Evolutionary conservation across 1,284 basidiomycete genomes (phyloP).

Genomic region (Puccinia horiana): DNA sequence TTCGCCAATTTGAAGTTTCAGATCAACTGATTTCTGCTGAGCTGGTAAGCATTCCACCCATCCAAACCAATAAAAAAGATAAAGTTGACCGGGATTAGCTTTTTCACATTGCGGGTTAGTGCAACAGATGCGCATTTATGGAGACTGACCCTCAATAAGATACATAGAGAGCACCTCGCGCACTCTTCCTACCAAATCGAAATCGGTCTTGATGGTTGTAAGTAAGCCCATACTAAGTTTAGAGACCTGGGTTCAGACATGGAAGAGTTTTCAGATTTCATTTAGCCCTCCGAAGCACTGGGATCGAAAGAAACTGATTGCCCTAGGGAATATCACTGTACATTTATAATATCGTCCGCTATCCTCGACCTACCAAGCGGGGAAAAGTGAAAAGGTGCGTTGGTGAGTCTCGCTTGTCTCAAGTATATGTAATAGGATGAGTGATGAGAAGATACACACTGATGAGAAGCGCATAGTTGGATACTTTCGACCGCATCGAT

Average conservation of each 20-base stretch:
- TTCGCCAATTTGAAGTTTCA: slow-evolving; percentile 37
- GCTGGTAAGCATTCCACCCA: slow-evolving; percentile 18
- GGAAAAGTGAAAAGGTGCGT: not conserved
- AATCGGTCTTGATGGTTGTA: slow-evolving; percentile 45
- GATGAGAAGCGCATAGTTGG: slow-evolving; percentile 54
- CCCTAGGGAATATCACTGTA: not conserved
- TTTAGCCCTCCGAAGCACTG: not conserved
- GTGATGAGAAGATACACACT: slow-evolving; percentile 37
- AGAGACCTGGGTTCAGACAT: slow-evolving; percentile 10
- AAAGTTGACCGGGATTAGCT: not conserved
- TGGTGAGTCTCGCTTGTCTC: not conserved
- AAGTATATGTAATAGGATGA: not conserved
- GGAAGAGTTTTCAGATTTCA: not conserved
- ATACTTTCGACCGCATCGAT: slow-evolving; percentile 55
- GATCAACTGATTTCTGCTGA: slow-evolving; percentile 39
- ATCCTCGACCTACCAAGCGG: slow-evolving; percentile 35
- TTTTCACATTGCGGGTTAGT: too few species aligned
- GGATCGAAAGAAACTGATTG: not conserved
- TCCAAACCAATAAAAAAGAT: not conserved
- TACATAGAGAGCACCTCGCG: slow-evolving; percentile 46
- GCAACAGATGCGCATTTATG: not conserved
- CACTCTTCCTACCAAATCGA: slow-evolving; percentile 30
- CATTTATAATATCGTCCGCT: slow-evolving; percentile 49
- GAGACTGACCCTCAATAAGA: slow-evolving; percentile 42
- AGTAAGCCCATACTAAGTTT: slow-evolving; percentile 47